Conservation (phyloP, 2,329 filamentous ascomycete species). For the Chrysoporthe cubensis region DNA sequence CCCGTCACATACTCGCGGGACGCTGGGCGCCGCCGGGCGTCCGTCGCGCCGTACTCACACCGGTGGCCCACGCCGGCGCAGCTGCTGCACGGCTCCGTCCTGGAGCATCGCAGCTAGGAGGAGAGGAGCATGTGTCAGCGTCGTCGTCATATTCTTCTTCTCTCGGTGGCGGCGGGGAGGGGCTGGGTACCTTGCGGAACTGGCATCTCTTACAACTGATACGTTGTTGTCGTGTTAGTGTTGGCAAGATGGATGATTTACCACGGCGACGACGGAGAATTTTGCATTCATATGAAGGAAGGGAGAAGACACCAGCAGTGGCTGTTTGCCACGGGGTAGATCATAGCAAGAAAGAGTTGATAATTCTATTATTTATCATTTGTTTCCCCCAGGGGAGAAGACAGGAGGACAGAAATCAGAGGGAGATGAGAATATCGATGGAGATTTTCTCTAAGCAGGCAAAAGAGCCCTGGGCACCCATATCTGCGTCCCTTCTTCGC, state of each 20-base stretch:
- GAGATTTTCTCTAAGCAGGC: no score
- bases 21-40: slow-evolving; percentile 26
- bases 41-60: slow-evolving; percentile 30
- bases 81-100: slow-evolving; percentile 28
- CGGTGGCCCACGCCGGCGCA: slow-evolving; percentile 17
- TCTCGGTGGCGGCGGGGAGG: not conserved
- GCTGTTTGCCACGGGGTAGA: no score
- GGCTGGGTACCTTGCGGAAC: slow-evolving; percentile 15
- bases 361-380: no score
- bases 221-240: not conserved
- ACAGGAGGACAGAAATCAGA: no score
- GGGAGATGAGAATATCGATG: no score
- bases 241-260: not conserved
- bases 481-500: no score
- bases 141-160: not conserved
- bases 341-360: no score
- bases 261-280: not conserved
- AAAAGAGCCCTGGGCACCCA: no score
- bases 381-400: no score
- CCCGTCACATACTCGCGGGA: slow-evolving; percentile 27
- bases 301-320: no score
- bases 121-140: not conserved
- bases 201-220: slow-evolving; percentile 20
- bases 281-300: no score
- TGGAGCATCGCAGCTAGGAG: slow-evolving; percentile 28